phyloP scores from a whole-genome alignment of 2,329 filamentous ascomycete genomes.

The Didymella arachidicola region DNA sequence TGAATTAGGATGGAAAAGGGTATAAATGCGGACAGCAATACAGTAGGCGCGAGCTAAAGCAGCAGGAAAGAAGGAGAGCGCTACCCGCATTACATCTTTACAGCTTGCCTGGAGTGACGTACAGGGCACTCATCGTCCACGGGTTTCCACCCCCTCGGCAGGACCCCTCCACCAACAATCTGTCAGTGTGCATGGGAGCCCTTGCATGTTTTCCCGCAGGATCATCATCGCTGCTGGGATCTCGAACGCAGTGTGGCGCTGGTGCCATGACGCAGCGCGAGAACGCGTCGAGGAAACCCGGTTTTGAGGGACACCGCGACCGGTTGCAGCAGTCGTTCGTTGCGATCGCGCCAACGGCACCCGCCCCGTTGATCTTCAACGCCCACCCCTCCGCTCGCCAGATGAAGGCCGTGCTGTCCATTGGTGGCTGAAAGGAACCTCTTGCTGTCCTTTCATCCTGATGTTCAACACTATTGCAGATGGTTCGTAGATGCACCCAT shows the following conservation, averaged over 20 bases:
- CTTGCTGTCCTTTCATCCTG: not conserved
- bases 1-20: not conserved
- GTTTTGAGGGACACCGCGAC: conserved; percentile 29
- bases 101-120: conserved; percentile 15
- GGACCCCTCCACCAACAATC: conserved; percentile 21
- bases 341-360: conserved; percentile 10
- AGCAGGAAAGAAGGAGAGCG: conserved; percentile 14
- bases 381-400: not conserved
- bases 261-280: conserved; percentile 31
- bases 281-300: conserved; percentile 26
- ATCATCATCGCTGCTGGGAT: conserved; percentile 22
- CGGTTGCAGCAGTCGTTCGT: conserved; percentile 26
- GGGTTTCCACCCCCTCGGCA: conserved; percentile 11
- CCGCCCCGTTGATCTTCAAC: conserved; percentile 11
- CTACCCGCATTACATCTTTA: conserved; percentile 12
- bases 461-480: too few species aligned
- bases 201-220: conserved; percentile 29
- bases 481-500: too few species aligned
- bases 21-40: not conserved
- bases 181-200: conserved; percentile 30
- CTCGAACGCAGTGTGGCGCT: conserved; percentile 18
- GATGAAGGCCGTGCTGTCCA: too few species aligned
- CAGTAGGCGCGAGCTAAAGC: not conserved
- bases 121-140: conserved; percentile 18
- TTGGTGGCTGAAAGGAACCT: not conserved